phyloP scores from a whole-genome alignment of 2,329 filamentous ascomycete species.

The Colletotrichum truncatum region DNA sequence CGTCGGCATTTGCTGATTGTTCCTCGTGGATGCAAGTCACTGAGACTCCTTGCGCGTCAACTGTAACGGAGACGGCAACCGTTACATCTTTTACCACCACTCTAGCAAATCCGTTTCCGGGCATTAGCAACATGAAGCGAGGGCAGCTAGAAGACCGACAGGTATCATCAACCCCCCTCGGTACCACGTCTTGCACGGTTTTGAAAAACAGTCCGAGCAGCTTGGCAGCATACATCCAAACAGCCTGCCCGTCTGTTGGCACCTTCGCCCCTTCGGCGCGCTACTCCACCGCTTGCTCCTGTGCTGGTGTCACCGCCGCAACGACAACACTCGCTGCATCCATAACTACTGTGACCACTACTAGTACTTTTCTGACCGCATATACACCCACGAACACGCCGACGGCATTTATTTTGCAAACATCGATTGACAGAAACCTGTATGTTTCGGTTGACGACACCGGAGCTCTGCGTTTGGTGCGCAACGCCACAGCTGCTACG shows the following conservation, averaged over 20 bases:
- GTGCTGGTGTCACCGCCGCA: conserved; percentile 51
- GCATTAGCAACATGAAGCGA: conserved; percentile 2
- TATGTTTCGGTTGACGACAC: neutral
- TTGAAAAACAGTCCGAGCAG: neutral
- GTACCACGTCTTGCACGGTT: neutral
- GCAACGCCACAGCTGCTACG: neutral
- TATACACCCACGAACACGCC: conserved; percentile 14
- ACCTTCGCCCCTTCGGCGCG: conserved; percentile 12
- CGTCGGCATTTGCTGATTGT: conserved; percentile 6
- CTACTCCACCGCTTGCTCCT: conserved; percentile 53
- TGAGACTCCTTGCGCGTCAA: conserved; percentile 2
- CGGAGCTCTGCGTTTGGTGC: neutral
- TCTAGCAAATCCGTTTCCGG: neutral
- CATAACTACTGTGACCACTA: conserved; percentile 50
- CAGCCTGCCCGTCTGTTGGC: conserved; percentile 2
- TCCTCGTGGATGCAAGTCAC: conserved; percentile 10
- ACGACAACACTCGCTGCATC: conserved; percentile 48
- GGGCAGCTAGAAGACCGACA: neutral
- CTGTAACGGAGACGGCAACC: conserved; percentile 1
- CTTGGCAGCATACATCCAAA: conserved; percentile 6
- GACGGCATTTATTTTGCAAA: neutral
- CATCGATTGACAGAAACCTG: neutral
- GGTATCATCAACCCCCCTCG: neutral
- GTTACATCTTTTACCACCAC: conserved; percentile 13
- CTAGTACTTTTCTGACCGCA: conserved; percentile 39